Evolutionary conservation across 371 early-diverging fungal species (phyloP).

Genomic region (Batkoa obscura): DNA sequence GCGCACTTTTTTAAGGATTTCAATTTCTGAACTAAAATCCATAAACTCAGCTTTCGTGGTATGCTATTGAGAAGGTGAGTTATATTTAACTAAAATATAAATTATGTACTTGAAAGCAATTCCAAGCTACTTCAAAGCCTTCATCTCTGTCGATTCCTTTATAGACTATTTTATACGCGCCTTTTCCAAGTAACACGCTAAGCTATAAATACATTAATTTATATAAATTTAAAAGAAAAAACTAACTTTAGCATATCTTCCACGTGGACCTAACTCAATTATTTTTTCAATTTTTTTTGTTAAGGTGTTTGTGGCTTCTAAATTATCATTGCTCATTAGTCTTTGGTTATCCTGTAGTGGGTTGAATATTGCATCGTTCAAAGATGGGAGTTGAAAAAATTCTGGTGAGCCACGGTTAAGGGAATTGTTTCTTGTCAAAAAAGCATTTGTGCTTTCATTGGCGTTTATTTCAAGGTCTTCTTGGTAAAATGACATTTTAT

Average conservation of each 20-base stretch:
- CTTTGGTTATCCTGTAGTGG: background rate
- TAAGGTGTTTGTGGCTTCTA: constrained; percentile 5
- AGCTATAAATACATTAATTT: constrained; percentile 12
- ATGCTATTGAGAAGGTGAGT: constrained; percentile 12
- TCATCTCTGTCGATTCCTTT: constrained; percentile 82
- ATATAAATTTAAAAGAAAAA: background rate
- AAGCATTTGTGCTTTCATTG: no score
- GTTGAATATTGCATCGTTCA: background rate
- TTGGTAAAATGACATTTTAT: no score
- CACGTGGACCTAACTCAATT: constrained; percentile 44
- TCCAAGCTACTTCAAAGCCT: constrained; percentile 90
- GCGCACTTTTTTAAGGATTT: constrained; percentile 56
- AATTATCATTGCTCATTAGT: background rate
- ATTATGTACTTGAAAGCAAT: constrained; percentile 38
- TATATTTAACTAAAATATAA: constrained; percentile 34
- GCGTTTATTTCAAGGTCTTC: no score
- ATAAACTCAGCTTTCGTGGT: constrained; percentile 42
- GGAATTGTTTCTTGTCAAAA: no score
- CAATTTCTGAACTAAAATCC: constrained; percentile 57
- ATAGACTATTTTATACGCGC: constrained; percentile 82
- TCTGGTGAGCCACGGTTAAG: background rate
- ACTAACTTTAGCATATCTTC: constrained; percentile 42
- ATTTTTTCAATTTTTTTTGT: constrained; percentile 39
- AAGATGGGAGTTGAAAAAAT: background rate
- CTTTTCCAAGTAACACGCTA: constrained; percentile 33